Conservation (phyloP, 805 yeast genomes). For the Suhomyces sp. region DNA sequence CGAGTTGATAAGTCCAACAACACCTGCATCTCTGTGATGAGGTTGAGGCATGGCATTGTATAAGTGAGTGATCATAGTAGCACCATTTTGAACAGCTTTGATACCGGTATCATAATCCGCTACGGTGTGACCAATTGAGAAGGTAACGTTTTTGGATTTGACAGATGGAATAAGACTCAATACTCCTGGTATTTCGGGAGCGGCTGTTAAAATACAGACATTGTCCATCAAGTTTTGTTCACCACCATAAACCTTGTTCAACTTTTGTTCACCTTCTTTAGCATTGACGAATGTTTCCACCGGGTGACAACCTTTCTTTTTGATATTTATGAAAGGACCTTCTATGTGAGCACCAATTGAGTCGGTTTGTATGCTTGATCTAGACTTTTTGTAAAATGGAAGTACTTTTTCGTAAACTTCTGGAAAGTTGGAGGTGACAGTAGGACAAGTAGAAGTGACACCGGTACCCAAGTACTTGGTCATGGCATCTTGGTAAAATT, state of each 20-base stretch:
- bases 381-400: conserved; percentile 38
- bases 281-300: conserved; percentile 43
- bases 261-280: conserved; percentile 23
- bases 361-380: conserved; percentile 35
- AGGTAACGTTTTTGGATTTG: conserved; percentile 30
- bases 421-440: conserved; percentile 51
- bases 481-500: conserved; percentile 44
- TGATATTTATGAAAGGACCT: conserved; percentile 53
- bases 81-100: conserved; percentile 49
- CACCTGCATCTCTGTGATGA: conserved; percentile 58
- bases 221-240: conserved; percentile 28
- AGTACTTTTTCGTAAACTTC: conserved; percentile 48
- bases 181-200: conserved; percentile 51
- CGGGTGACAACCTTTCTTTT: conserved; percentile 53
- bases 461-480: conserved; percentile 48
- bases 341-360: conserved; percentile 59
- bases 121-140: conserved; percentile 49
- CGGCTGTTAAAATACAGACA: conserved; percentile 47
- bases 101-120: conserved; percentile 38
- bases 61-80: conserved; percentile 58
- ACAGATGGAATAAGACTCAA: conserved; percentile 41
- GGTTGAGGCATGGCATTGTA: conserved; percentile 64
- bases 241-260: conserved; percentile 38
- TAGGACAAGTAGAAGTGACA: conserved; percentile 55
- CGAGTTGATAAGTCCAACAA: conserved; percentile 46